Conservation (phyloP, 2,329 filamentous ascomycete genomes). For the Calonectria pauciramosa region DNA sequence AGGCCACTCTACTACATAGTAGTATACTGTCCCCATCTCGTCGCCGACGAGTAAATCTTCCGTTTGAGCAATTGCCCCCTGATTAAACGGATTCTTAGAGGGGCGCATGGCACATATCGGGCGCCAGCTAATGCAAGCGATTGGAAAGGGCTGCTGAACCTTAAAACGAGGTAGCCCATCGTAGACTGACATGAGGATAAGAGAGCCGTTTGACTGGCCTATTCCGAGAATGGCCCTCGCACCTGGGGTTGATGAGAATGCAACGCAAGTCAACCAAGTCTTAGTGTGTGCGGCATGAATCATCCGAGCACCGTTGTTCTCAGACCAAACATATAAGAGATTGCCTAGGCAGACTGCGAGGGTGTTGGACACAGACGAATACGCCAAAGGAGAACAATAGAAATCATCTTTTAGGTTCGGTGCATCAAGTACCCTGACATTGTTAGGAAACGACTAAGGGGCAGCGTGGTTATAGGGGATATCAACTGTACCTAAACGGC, state of each 20-base stretch:
- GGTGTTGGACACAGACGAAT: constrained; percentile 79
- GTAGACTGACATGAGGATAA: constrained; percentile 83
- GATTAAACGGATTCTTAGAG: constrained; percentile 64
- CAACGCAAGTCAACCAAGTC: constrained; percentile 83
- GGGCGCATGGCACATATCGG: constrained; percentile 69
- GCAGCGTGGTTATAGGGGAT: neutral
- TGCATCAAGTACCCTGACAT: constrained; percentile 82
- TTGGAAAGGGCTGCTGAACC: constrained; percentile 76
- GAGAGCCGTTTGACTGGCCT: constrained; percentile 81
- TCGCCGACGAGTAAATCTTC: constrained; percentile 93
- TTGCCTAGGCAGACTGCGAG: constrained; percentile 87
- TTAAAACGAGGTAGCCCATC: constrained; percentile 81
- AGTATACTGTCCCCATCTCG: constrained; percentile 84
- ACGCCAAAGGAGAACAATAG: constrained; percentile 93
- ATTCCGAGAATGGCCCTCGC: constrained; percentile 86
- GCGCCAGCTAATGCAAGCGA: constrained; percentile 87
- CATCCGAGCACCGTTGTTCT: constrained; percentile 73
- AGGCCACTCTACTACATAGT: constrained; percentile 92
- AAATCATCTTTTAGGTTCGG: constrained; percentile 93
- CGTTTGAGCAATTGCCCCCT: constrained; percentile 69
- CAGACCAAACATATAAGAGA: constrained; percentile 90
- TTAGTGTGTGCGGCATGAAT: constrained; percentile 51
- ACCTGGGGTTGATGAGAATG: constrained; percentile 87
- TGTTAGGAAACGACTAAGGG: constrained; percentile 48
- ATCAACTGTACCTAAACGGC: constrained; percentile 79